Percentiles rank a stretch among this genome's conserved stretches.
phyloP scores from a whole-genome alignment of 2,329 filamentous ascomycete genomes.

The Pyricularia sp. region DNA sequence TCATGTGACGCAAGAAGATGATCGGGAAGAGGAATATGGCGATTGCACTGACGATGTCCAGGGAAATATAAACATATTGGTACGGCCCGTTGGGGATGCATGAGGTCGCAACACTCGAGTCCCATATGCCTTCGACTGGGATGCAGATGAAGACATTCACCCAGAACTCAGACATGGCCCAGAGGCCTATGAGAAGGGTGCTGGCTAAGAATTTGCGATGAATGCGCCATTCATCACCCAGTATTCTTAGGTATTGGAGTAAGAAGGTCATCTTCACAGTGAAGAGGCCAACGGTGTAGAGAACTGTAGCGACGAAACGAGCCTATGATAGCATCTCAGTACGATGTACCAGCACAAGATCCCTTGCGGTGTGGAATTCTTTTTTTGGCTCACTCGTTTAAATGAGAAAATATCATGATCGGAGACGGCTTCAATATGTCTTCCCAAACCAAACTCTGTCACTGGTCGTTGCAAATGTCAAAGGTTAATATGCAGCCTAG shows the following conservation, averaged over 20 bases:
- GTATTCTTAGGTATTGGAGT: background rate
- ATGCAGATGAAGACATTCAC: background rate
- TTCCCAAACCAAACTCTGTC: background rate
- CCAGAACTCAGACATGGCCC: conserved; percentile 1
- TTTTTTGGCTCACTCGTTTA: background rate
- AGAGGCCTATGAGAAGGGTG: background rate
- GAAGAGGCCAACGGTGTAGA: conserved; percentile 1
- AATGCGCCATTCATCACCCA: background rate
- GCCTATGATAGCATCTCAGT: background rate
- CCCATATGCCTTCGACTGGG: background rate
- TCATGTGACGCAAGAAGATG: background rate
- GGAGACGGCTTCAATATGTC: background rate
- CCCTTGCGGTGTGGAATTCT: background rate
- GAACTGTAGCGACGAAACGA: background rate
- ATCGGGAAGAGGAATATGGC: conserved; percentile 1
- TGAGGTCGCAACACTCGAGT: background rate
- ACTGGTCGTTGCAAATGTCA: background rate
- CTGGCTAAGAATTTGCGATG: background rate
- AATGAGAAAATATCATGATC: background rate
- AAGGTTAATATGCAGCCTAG: background rate
- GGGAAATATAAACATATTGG: background rate
- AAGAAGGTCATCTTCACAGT: conserved; percentile 1
- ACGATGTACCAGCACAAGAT: background rate
- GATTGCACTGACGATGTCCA: background rate
- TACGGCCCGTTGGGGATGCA: background rate